phyloP scores from a whole-genome alignment of 768 basidiomycete species.

The Tephrocybe sp. region DNA sequence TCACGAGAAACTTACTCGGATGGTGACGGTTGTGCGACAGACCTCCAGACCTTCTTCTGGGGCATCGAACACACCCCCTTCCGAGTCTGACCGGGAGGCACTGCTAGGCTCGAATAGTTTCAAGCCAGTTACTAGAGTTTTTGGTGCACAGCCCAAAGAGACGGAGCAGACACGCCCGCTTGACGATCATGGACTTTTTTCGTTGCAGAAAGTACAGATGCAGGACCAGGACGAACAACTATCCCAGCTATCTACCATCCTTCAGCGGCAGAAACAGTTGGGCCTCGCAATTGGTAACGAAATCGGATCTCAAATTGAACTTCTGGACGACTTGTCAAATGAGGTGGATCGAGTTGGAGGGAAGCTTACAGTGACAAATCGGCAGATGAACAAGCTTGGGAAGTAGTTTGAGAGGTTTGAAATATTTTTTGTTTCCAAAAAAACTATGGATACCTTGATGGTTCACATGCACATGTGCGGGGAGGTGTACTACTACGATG shows the following conservation, averaged over 20 bases:
- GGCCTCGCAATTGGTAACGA: constrained; percentile 86
- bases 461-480: constrained; percentile 5
- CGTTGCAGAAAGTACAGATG: constrained; percentile 79
- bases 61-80: constrained; percentile 33
- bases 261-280: constrained; percentile 81
- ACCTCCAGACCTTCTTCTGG: constrained; percentile 34
- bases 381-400: constrained; percentile 77
- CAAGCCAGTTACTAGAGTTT: constrained; percentile 67
- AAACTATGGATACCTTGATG: not conserved
- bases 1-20: constrained; percentile 81
- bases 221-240: constrained; percentile 82
- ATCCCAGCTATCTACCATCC: constrained; percentile 73
- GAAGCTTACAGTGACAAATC: constrained; percentile 78
- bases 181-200: constrained; percentile 77
- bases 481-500: constrained; percentile 11
- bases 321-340: constrained; percentile 74
- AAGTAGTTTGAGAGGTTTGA: constrained; percentile 5
- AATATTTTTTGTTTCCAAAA: no score
- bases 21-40: constrained; percentile 75
- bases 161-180: constrained; percentile 85
- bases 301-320: constrained; percentile 78
- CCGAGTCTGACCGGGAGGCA: constrained; percentile 61
- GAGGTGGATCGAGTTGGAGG: constrained; percentile 77
- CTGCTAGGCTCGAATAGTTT: constrained; percentile 49
- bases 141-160: constrained; percentile 75